Evolutionary conservation across 441 rosid genomes (phyloP).

Genomic region (Metrosideros polymorpha): DNA sequence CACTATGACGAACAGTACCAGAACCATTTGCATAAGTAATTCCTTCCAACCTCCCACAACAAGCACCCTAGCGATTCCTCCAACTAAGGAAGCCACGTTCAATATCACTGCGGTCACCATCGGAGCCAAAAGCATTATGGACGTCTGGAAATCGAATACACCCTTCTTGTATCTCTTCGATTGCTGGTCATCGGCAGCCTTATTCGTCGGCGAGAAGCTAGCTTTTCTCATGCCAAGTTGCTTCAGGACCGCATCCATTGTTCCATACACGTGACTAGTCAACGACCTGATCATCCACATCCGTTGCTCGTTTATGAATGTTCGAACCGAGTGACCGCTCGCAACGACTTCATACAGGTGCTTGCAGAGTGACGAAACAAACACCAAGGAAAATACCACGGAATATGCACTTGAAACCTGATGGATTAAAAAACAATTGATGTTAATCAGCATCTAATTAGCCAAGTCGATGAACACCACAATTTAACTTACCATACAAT

Average conservation of each 20-base stretch:
- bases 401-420: constrained; percentile 16
- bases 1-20: constrained; percentile 18
- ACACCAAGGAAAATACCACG: constrained; percentile 8
- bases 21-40: constrained; percentile 12
- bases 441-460: background rate
- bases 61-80: constrained; percentile 9
- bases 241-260: constrained; percentile 15
- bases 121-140: constrained; percentile 24
- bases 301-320: constrained; percentile 22
- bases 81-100: constrained; percentile 14
- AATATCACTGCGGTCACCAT: constrained; percentile 9
- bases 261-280: constrained; percentile 13
- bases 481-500: background rate
- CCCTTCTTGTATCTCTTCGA: constrained; percentile 17
- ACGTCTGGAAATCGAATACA: constrained; percentile 20
- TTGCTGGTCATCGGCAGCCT: constrained; percentile 18
- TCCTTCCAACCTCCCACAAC: constrained; percentile 4
- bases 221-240: constrained; percentile 22
- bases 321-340: constrained; percentile 4
- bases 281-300: constrained; percentile 33
- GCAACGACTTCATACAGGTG: constrained; percentile 16
- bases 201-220: constrained; percentile 27
- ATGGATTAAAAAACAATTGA: background rate
- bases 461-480: background rate
- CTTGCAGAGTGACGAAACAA: constrained; percentile 4